A percentile compares a stretch with the other conserved stretches of the same genome.
Conservation (phyloP, 108 stramenopile species). For the Fragilaria radians region DNA sequence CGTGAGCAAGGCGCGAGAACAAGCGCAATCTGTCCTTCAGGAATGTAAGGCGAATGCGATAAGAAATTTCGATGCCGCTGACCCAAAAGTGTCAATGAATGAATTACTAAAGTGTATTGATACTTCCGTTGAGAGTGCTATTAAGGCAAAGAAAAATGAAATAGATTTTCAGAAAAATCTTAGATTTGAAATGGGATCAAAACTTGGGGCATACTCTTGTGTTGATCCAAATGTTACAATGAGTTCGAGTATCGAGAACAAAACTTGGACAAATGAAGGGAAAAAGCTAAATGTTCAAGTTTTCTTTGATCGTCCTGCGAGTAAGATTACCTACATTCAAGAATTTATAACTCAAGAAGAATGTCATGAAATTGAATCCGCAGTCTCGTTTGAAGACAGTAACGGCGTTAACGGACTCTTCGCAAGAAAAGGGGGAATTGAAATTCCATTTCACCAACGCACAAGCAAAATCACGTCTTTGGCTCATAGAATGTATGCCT, state of each 20-base stretch:
- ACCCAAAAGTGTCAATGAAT: not conserved
- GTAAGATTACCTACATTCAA: constrained; percentile 41
- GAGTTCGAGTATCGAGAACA: constrained; percentile 28
- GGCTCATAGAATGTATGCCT: constrained; percentile 13
- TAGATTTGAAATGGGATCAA: not conserved
- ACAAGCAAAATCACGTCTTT: constrained; percentile 1
- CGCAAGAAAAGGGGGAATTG: constrained; percentile 49
- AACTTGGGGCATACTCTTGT: constrained; percentile 4
- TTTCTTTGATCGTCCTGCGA: constrained; percentile 37
- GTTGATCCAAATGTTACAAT: constrained; percentile 31
- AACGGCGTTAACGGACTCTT: constrained; percentile 37
- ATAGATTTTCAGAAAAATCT: constrained; percentile 3
- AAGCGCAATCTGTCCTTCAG: not conserved
- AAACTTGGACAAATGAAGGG: not conserved
- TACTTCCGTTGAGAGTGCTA: not conserved
- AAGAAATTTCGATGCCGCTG: not conserved
- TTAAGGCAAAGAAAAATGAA: constrained; percentile 4
- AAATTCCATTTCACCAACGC: constrained; percentile 39
- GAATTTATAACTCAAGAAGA: constrained; percentile 58
- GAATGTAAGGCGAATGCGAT: not conserved
- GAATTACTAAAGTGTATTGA: not conserved
- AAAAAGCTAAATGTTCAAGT: constrained; percentile 8
- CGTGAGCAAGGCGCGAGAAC: not conserved
- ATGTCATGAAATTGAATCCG: constrained; percentile 41
- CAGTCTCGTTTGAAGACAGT: constrained; percentile 54